Conservation (phyloP, 257 asterid species). For the Solanum appendiculatum region DNA sequence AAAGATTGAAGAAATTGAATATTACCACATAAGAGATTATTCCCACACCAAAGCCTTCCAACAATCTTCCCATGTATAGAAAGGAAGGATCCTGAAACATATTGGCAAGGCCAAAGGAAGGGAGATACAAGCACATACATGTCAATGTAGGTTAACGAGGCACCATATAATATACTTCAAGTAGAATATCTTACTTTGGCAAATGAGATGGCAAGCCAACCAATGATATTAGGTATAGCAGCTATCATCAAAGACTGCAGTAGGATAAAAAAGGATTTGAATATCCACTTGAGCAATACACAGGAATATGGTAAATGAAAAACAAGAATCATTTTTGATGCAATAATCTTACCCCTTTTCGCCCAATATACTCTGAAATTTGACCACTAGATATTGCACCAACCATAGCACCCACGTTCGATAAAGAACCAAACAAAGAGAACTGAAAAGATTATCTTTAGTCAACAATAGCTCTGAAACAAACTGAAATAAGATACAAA, state of each 20-base stretch:
- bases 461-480: background rate
- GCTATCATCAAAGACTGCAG: conserved; percentile 81
- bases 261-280: background rate
- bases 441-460: conserved; percentile 33
- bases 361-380: conserved; percentile 86
- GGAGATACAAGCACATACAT: background rate
- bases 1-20: background rate
- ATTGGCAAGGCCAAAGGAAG: background rate
- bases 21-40: conserved; percentile 79
- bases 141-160: background rate
- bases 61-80: conserved; percentile 91
- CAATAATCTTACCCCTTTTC: conserved; percentile 66
- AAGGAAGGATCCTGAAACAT: conserved; percentile 53
- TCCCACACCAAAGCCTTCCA: conserved; percentile 97
- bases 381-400: conserved; percentile 98
- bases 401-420: conserved; percentile 96
- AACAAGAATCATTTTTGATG: background rate
- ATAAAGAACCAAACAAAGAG: conserved; percentile 81
- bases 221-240: conserved; percentile 83
- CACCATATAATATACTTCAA: background rate
- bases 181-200: conserved; percentile 45
- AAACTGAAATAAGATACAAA: background rate
- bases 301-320: background rate
- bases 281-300: background rate
- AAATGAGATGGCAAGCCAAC: conserved; percentile 86